Conservation (phyloP, 2,329 filamentous ascomycete genomes). For the Capronia americana region DNA sequence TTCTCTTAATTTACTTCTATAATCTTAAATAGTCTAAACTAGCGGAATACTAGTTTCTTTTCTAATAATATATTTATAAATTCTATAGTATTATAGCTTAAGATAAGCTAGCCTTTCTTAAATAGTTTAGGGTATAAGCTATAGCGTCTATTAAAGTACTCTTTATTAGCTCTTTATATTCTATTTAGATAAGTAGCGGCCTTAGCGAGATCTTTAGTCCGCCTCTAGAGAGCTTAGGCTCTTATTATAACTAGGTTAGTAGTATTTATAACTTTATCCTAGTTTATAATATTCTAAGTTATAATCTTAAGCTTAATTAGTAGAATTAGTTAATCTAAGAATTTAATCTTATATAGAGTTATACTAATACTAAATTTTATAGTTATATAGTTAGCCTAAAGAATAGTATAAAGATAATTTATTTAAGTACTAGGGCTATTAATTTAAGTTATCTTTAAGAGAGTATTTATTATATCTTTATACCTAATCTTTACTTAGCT, state of each 20-base stretch:
- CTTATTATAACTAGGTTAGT: background rate
- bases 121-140: constrained; percentile 1
- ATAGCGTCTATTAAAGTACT: constrained; percentile 2
- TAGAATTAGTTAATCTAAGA: background rate
- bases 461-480: constrained; percentile 2
- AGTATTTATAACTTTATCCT: background rate
- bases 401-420: background rate
- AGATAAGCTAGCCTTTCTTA: background rate
- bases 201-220: background rate
- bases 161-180: background rate
- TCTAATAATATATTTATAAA: constrained; percentile 10
- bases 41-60: constrained; percentile 10
- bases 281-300: constrained; percentile 7
- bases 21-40: constrained; percentile 7
- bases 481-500: background rate
- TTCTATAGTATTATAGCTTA: constrained; percentile 5
- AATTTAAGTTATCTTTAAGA: constrained; percentile 1
- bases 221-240: background rate
- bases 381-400: constrained; percentile 1
- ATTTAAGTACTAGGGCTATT: background rate
- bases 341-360: constrained; percentile 1
- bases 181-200: background rate
- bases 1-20: background rate
- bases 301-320: constrained; percentile 1
- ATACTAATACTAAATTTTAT: background rate